Conservation (phyloP, 2,329 filamentous ascomycete genomes). For the Tolypocladium cylindrosporum region DNA sequence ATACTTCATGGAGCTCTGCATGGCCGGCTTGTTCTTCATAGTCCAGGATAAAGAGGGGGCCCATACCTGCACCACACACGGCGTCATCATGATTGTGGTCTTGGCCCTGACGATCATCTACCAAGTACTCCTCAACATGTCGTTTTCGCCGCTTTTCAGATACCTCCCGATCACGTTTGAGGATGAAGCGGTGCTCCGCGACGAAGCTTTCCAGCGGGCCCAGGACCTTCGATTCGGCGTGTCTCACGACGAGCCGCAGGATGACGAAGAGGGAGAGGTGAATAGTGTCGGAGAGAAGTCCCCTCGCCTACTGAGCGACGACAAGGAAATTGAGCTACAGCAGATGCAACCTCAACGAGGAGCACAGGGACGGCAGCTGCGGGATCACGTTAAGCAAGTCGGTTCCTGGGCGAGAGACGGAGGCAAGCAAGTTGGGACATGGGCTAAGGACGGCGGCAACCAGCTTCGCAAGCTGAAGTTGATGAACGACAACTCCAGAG, state of each 20-base stretch:
- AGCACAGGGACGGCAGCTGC: constrained; percentile 15
- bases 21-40: constrained; percentile 85
- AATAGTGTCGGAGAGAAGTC: constrained; percentile 26
- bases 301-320: constrained; percentile 20
- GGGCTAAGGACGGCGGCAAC: constrained; percentile 34
- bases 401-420: constrained; percentile 32
- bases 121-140: constrained; percentile 69
- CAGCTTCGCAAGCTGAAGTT: constrained; percentile 34
- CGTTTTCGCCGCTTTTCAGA: constrained; percentile 76
- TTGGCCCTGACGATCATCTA: constrained; percentile 63
- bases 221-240: constrained; percentile 63
- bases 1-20: constrained; percentile 86
- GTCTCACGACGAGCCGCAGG: constrained; percentile 39
- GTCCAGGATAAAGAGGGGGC: constrained; percentile 45
- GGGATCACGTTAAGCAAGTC: constrained; percentile 37
- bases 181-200: constrained; percentile 85
- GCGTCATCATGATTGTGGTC: constrained; percentile 72
- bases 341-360: constrained; percentile 14
- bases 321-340: constrained; percentile 29
- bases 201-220: constrained; percentile 75
- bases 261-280: constrained; percentile 32
- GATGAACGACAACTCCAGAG: constrained; percentile 21
- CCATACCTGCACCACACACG: constrained; percentile 62
- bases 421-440: constrained; percentile 18
- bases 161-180: constrained; percentile 93